Percentiles rank a stretch among this genome's conserved stretches.
phyloP scores from a whole-genome alignment of 768 basidiomycete genomes.

The Termitomyces sp. region DNA sequence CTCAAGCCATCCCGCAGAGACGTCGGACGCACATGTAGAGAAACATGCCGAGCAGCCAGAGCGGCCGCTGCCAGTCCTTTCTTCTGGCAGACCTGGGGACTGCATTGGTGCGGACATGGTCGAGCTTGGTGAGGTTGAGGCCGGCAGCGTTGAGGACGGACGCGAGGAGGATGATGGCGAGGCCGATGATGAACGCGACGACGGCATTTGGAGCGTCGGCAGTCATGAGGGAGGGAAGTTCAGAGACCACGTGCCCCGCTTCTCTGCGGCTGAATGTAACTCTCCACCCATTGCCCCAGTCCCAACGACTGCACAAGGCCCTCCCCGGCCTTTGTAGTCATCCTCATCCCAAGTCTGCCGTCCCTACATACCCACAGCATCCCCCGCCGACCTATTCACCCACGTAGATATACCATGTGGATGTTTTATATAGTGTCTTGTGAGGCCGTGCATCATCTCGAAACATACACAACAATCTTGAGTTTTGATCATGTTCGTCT shows the following conservation, averaged over 20 bases:
- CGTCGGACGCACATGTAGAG: constrained; percentile 74
- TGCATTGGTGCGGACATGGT: constrained; percentile 75
- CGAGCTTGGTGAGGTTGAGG: constrained; percentile 91
- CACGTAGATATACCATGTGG: background rate
- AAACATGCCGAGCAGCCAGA: constrained; percentile 90
- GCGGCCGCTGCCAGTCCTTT: constrained; percentile 75
- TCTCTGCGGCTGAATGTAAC: background rate
- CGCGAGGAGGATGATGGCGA: constrained; percentile 77
- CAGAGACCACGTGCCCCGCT: background rate
- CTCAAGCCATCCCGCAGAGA: background rate
- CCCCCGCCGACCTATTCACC: constrained; percentile 15
- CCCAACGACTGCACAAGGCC: background rate
- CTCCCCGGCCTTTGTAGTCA: background rate
- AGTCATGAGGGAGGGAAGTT: constrained; percentile 5
- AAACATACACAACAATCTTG: too few relatives aligned
- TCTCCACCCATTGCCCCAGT: background rate
- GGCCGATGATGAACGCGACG: constrained; percentile 76
- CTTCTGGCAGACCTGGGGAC: constrained; percentile 72
- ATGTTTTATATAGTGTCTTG: background rate
- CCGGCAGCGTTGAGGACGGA: constrained; percentile 88
- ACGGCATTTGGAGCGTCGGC: constrained; percentile 9
- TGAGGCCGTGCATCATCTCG: too few relatives aligned
- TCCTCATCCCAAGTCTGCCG: background rate
- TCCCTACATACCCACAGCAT: constrained; percentile 6
- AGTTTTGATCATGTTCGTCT: too few relatives aligned